phyloP scores from a whole-genome alignment of 305 asterid species.

The Ruellia speciosa region DNA sequence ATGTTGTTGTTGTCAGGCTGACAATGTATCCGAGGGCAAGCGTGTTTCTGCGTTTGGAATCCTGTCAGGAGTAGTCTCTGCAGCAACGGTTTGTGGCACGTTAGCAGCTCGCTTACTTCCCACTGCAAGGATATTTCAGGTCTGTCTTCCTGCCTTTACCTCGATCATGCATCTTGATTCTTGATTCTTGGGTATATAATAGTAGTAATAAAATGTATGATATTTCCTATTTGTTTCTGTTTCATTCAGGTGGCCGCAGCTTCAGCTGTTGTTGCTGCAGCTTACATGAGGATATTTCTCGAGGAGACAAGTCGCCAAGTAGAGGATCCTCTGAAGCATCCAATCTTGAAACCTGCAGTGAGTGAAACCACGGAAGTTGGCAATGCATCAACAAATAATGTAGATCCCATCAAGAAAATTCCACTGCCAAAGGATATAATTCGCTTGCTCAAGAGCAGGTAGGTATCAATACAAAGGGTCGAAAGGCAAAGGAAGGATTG shows the following conservation, averaged over 20 bases:
- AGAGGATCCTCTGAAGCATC: constrained; percentile 29
- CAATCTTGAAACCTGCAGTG: constrained; percentile 30
- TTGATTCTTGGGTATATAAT: too few relatives aligned
- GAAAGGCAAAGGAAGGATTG: neutral
- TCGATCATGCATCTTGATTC: too few relatives aligned
- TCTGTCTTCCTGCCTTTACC: constrained; percentile 1
- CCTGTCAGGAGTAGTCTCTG: constrained; percentile 49
- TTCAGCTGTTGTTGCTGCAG: constrained; percentile 35
- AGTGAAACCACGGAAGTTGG: constrained; percentile 18
- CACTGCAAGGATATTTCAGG: constrained; percentile 40
- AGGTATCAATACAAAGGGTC: neutral
- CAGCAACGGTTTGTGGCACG: constrained; percentile 51
- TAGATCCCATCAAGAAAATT: constrained; percentile 33
- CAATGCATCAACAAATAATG: constrained; percentile 13
- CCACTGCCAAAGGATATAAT: constrained; percentile 42
- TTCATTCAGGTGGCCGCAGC: constrained; percentile 41
- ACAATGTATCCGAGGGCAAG: constrained; percentile 41
- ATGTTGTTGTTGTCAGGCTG: constrained; percentile 32
- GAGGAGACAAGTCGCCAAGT: constrained; percentile 27
- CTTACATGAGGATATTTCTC: constrained; percentile 49
- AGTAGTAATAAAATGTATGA: too few relatives aligned
- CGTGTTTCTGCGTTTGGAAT: constrained; percentile 55
- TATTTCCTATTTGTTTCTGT: neutral
- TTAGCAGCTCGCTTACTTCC: constrained; percentile 45
- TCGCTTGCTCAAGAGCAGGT: constrained; percentile 50